These are phyloP conservation scores for Pythium biforme DNA, from an alignment of 352 stramenopile species.

Conservation along the genomic window DNA sequence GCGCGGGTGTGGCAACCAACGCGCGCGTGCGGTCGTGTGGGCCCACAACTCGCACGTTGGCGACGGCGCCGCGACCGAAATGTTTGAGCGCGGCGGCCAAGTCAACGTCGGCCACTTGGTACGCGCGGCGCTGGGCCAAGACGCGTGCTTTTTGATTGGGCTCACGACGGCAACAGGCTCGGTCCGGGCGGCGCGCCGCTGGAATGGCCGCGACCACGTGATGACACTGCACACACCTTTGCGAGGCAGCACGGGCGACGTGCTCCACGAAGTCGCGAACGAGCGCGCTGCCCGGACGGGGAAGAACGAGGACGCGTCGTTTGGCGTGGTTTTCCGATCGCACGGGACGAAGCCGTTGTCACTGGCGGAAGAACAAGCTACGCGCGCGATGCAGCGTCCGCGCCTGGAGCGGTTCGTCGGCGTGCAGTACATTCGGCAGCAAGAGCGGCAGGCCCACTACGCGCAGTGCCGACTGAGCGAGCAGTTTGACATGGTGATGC, in stretches of 20 bases:
- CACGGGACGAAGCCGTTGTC: not conserved
- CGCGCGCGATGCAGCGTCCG: conserved; percentile 10
- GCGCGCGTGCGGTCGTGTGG: conserved; percentile 33
- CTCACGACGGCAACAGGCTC: conserved; percentile 30
- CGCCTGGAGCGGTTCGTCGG: conserved; percentile 34
- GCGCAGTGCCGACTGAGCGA: conserved; percentile 26
- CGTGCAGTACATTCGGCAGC: conserved; percentile 33
- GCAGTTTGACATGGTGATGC: conserved; percentile 34
- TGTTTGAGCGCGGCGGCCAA: conserved; percentile 25
- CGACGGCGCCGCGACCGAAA: conserved; percentile 27
- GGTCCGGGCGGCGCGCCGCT: conserved; percentile 28
- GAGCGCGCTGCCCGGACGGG: not conserved
- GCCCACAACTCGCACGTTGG: conserved; percentile 41
- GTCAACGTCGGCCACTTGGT: conserved; percentile 38
- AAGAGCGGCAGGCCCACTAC: conserved; percentile 33
- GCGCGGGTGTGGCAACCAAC: not conserved
- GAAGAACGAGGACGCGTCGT: conserved; percentile 10
- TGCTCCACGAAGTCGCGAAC: conserved; percentile 25
- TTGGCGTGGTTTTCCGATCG: conserved; percentile 29
- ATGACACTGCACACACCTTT: conserved; percentile 28
- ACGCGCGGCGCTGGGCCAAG: conserved; percentile 21
- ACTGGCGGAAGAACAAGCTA: not conserved
- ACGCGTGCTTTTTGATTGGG: conserved; percentile 31
- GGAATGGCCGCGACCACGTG: conserved; percentile 32
- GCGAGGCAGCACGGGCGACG: conserved; percentile 19